A percentile compares a stretch with the other conserved stretches of the same genome.
Conservation (phyloP, 2,329 filamentous ascomycete genomes). For the Beauveria pseudobassiana region DNA sequence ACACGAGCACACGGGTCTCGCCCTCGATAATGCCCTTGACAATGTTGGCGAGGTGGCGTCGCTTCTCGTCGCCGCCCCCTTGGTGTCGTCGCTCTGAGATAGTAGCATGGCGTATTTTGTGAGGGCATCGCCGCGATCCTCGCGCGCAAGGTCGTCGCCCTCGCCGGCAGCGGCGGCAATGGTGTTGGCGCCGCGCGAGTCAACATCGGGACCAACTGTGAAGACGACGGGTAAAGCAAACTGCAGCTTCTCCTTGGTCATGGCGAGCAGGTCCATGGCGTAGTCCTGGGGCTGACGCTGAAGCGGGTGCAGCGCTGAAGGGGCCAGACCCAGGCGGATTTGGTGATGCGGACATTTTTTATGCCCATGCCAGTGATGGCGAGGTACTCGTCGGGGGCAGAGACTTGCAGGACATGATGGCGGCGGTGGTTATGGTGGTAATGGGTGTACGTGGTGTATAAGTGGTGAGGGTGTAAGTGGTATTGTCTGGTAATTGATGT, state of each 20-base stretch:
- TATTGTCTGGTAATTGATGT: background rate
- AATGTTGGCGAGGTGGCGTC: conserved; percentile 68
- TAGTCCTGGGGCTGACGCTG: conserved; percentile 74
- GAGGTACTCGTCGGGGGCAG: conserved; percentile 75
- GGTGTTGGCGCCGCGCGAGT: conserved; percentile 43
- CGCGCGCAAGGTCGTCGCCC: conserved; percentile 25
- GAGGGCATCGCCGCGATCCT: conserved; percentile 54
- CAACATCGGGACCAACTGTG: conserved; percentile 74
- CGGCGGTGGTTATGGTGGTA: conserved; percentile 16
- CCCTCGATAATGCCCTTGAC: conserved; percentile 88
- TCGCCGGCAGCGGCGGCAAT: conserved; percentile 16
- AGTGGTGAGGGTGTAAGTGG: background rate
- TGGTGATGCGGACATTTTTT: conserved; percentile 66
- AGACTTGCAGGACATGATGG: conserved; percentile 57
- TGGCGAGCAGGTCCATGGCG: conserved; percentile 73
- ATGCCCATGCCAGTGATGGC: conserved; percentile 77
- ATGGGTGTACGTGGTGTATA: background rate
- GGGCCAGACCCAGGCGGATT: conserved; percentile 65
- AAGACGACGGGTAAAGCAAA: conserved; percentile 78
- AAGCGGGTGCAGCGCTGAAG: conserved; percentile 59
- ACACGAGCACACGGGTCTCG: conserved; percentile 75
- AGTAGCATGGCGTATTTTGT: conserved; percentile 78
- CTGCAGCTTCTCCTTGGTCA: conserved; percentile 83
- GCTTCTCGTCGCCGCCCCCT: conserved; percentile 29
- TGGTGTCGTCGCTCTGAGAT: conserved; percentile 55